A percentile compares a stretch with the other conserved stretches of the same genome.
Evolutionary conservation across 306 rosid genomes (phyloP).

Genomic region (Trifolium repens): DNA sequence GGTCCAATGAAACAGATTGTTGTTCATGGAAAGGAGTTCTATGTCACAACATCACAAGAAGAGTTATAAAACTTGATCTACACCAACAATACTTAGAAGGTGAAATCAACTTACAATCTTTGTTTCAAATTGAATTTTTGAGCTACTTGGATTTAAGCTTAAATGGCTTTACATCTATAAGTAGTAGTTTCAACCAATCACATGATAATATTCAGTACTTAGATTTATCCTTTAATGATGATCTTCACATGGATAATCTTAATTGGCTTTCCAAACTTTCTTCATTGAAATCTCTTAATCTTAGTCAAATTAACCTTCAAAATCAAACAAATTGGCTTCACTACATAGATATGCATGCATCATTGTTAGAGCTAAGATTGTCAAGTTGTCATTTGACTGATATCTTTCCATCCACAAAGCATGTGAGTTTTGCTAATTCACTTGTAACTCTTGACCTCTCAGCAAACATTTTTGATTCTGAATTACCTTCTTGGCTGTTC

Average conservation of each 20-base stretch:
- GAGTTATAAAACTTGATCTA: conserved; percentile 32
- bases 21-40: conserved; percentile 38
- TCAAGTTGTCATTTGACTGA: conserved; percentile 16
- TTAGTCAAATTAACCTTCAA: conserved; percentile 18
- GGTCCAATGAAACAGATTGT: conserved; percentile 30
- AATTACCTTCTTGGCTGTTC: conserved; percentile 43
- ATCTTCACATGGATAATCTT: conserved; percentile 23
- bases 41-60: conserved; percentile 6
- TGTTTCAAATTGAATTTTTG: conserved; percentile 37
- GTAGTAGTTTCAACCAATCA: neutral
- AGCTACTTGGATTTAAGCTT: conserved; percentile 38
- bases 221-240: conserved; percentile 26
- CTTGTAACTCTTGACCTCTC: conserved; percentile 35
- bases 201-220: conserved; percentile 4
- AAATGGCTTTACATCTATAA: conserved; percentile 22
- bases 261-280: conserved; percentile 39
- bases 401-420: conserved; percentile 1
- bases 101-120: conserved; percentile 26
- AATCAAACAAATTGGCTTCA: conserved; percentile 41
- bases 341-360: neutral
- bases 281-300: conserved; percentile 38
- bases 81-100: conserved; percentile 27
- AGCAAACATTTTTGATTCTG: conserved; percentile 24
- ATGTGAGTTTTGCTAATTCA: conserved; percentile 37
- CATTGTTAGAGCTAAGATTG: conserved; percentile 24